Base-by-base conservation (phyloP, 2,329 filamentous ascomycete genomes). In the Boeremia lycopersici region DNA sequence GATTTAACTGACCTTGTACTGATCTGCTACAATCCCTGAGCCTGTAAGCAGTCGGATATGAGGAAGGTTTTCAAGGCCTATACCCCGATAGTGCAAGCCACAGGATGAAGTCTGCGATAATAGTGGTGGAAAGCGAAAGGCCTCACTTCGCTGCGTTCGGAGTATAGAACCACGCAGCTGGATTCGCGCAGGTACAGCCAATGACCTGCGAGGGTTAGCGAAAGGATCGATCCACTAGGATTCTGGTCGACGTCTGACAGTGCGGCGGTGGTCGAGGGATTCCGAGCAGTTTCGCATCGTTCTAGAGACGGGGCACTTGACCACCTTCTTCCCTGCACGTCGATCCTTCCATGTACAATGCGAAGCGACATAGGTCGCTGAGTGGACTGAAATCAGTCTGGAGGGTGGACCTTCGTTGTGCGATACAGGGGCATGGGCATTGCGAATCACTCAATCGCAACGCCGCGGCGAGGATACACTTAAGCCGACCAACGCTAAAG, bases 21-120 rank as follows among this genome's bases (percentile, higher is more conserved):
- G 41, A 35, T 55, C 45, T 49, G 52, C 46, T 46, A 46, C 52
- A 19, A 4, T 31, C 19, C 29, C 19, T 39, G 31, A 34, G 23
- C 13, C 10, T 39, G 29, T 39, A 29, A 15, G 15, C 6, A 43
- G 23, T 36, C 36, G 43, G 38, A 35, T 26, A 26, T 6, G 9
- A 47, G 36, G 43, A 26, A 33, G 42, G 25, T 30, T 46, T 23
- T 42, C 39, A 15, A 42, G 25, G 39, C 17, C 25, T 15, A 35
- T 17, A 38, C 39, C 23, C 35, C 38, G 23, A 41, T 34, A 15
- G 25, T 41, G 51, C 29, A 54, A 54, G 51, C 46, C 46, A 55
- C 35, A 17, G 19, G 40, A 30, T n/a, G 41, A 41, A 41, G n/a
- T 35, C 39, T 45, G 40, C 29, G 30, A 26, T 40, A 45, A 29